Conservation (phyloP, 2,329 filamentous ascomycete genomes). For the Ophidiomyces ophidiicola region DNA sequence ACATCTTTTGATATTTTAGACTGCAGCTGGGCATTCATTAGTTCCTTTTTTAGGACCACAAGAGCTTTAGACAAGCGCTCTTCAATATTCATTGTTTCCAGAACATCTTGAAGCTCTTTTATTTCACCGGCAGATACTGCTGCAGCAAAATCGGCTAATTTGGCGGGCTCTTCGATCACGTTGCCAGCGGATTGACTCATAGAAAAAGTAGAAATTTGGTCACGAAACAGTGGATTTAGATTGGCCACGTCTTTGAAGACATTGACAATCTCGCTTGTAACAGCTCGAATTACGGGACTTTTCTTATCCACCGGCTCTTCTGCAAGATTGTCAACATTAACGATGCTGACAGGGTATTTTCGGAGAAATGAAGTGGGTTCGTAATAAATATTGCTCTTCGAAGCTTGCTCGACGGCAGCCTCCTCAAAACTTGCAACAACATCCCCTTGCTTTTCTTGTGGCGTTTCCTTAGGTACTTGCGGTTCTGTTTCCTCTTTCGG, state of each 20-base stretch:
- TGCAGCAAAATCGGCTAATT: slow-evolving; percentile 91
- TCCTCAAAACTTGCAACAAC: slow-evolving; percentile 97
- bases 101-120: slow-evolving; percentile 79
- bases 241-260: slow-evolving; percentile 95
- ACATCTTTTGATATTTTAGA: slow-evolving; percentile 98
- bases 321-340: slow-evolving; percentile 83
- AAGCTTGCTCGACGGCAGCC: slow-evolving; percentile 48
- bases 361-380: slow-evolving; percentile 84
- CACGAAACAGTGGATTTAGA: slow-evolving; percentile 87
- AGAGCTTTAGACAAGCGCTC: slow-evolving; percentile 84
- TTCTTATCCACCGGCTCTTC: slow-evolving; percentile 87
- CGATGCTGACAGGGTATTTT: slow-evolving; percentile 83
- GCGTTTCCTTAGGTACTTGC: slow-evolving; percentile 32
- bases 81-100: slow-evolving; percentile 81
- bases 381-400: slow-evolving; percentile 49
- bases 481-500: slow-evolving; percentile 26
- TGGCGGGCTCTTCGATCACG: slow-evolving; percentile 85
- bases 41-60: slow-evolving; percentile 88
- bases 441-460: slow-evolving; percentile 68
- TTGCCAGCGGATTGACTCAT: slow-evolving; percentile 93
- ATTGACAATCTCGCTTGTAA: slow-evolving; percentile 96
- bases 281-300: slow-evolving; percentile 74
- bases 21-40: slow-evolving; percentile 94
- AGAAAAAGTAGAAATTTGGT: slow-evolving; percentile 94
- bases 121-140: slow-evolving; percentile 92